Base-by-base conservation (phyloP, 73 alveolate species). In the Uronychia binucleata region DNA sequence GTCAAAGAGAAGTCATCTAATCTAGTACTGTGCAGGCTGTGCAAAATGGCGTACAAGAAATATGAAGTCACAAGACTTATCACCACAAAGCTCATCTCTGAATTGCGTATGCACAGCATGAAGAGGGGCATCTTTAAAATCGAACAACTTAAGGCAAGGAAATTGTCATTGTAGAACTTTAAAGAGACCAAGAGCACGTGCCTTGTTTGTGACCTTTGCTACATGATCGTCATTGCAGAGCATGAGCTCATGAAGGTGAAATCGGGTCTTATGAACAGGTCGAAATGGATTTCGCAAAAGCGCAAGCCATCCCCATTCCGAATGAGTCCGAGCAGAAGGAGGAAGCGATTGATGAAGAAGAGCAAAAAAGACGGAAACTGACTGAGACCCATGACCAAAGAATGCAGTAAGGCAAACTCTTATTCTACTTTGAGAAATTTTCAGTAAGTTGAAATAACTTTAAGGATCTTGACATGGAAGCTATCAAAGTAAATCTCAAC, bases 181-280 rank as follows among this genome's bases (percentile, higher is more conserved):
- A 46, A 46, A 46, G 67, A 46, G 19, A 46, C 67, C 19, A 19
- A 19, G 19, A 46, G 67, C 67, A 60, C 90, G 8, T 83, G 90
- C 84, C 81, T 96, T 59, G 98, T 96, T 30, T 96, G 99, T 81
- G 97, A 96, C 84, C 89, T 95, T 34, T 96, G 99, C 80, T 96
- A 96, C 86, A 96, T 93, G 92, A 90, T 96, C 31, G 94, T 96
- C 33, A 97, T 96, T 31, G 96, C 98, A 30, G 99, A 96, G 83
- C 98, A 95, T 89, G 99, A 96, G 88, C 89, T 96, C 77, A 96
- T 96, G 78, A 46, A 46, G 67, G 67, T 46, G 67, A 46, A 19
- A 46, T 11, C 5, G n/a, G 5, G 5, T 46, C 5, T 46, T 46
- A 46, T 11, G 67, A 46, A 46, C 96, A 96, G 85, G 95, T 93